Evolutionary conservation across 2,329 filamentous ascomycete genomes (phyloP), one percentile per base, ranked within the genome.

Genomic region (Trichoderma endophyticum): DNA sequence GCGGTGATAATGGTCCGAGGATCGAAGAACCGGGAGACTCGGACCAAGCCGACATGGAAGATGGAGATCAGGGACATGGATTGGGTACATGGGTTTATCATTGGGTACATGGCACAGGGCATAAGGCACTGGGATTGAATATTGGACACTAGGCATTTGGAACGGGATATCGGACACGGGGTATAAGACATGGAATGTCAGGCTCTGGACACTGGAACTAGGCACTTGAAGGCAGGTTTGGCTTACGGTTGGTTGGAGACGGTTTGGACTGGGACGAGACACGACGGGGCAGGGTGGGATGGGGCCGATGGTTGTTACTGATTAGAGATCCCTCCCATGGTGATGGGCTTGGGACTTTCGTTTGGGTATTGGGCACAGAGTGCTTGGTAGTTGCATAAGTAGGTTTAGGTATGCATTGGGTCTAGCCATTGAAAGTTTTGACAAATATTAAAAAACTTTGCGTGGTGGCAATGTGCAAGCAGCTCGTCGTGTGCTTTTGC

Each of bases 151-250:
- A 28, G 56, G 21, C 28, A 69, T 61, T 9, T 24, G 57, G 39
- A 51, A 69, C 28, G 57, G 39, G 39, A 61, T 34, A 61, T 51
- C 14, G 39, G 56, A 34, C 39, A 61, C n/a, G 39, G 66, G 66
- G 30, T 28, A 69, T 15, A 48, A 39, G 66, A 69, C 39, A 61
- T 61, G 66, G 66, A 59, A 61, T 69, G 57, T 39, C 66, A 54
- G 66, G 57, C 28, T 34, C 39, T 36, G 56, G 66, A 11, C 36
- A 36, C 26, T 59, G 66, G 66, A 32, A 69, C 26, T 51, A 34
- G 66, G 39, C 28, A 51, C 65, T 69, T 51, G 56, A 32, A 69
- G 59, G 64, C 56, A 14, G 56, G 60, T 12, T 60, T 60, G 64
- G 32, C 56, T 18, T 30, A 61, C 39, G 66, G 57, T 69, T 69